Evolutionary conservation across 2,329 filamentous ascomycete species (phyloP), one percentile per base, ranked within the genome.

Genomic region (Monilinia vaccinii-corymbosi): DNA sequence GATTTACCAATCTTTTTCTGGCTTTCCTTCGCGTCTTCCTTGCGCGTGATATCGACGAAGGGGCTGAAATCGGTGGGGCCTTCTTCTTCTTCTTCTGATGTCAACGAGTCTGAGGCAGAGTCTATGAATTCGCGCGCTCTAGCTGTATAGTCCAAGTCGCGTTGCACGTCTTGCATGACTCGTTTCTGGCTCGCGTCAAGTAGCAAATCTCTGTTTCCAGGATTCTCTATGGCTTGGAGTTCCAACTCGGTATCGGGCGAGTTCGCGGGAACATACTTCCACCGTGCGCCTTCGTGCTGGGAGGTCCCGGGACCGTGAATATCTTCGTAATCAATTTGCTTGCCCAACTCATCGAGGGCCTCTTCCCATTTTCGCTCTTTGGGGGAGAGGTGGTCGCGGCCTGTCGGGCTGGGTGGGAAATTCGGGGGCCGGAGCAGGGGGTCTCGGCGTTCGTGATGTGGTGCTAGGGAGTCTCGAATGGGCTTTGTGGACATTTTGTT

Each of bases 201-300:
- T 14, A 13, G 11, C n/a, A 18, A 25, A 3, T 45, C 5, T 13
- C 10, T 34, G 11, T 49, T 7, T 44, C 21, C 42, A 1, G 11
- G 4, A 10, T 14, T 25, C 5, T 45, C 21, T 44, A 10, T 18
- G 21, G 18, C 21, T 21, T 18, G 18, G n/a, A 18, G n/a, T 21
- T 9, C 5, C 2, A 4, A 2, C 10, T 11, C n/a, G n/a, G 1
- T 1, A 13, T 44, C n/a, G 4, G 25, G 16, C 4, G 8, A 18
- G 13, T n/a, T 2, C 9, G 25, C 18, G n/a, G 46, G 46, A 32
- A 31, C 10, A 10, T 13, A n/a, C 18, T 13, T 11, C 46, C 46
- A 48, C 8, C 4, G 11, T 7, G 46, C 25, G 16, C 28, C 46
- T 14, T 4, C 2, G 18, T 42, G 18, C 21, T 16, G 36, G 1